These are phyloP conservation scores for Lactifluus pinguis DNA, from an alignment of 768 basidiomycete genomes.

Conservation along the genomic window DNA sequence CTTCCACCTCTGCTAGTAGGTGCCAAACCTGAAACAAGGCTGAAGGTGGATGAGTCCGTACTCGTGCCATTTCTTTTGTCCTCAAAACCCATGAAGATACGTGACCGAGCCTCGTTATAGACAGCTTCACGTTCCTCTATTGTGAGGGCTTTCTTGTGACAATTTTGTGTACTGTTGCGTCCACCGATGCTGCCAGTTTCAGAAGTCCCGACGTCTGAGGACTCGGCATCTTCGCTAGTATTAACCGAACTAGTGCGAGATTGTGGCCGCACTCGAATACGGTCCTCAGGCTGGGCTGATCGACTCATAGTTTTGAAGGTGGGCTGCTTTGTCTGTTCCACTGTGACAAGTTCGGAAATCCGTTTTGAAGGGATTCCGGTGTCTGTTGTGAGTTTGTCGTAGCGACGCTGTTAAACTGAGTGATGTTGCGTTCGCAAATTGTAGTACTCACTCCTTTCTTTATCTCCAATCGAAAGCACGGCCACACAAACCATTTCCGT, in stretches of 20 bases:
- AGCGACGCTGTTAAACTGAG: neutral
- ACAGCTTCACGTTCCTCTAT: slow-evolving; percentile 83
- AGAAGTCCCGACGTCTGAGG: slow-evolving; percentile 72
- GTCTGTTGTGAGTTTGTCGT: neutral
- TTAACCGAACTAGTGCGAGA: slow-evolving; percentile 68
- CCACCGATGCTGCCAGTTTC: slow-evolving; percentile 71
- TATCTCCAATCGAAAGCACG: neutral
- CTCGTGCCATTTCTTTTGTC: slow-evolving; percentile 68
- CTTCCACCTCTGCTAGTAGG: slow-evolving; percentile 44
- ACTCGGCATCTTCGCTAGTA: slow-evolving; percentile 67
- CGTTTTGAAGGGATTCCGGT: slow-evolving; percentile 41
- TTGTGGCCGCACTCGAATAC: slow-evolving; percentile 44
- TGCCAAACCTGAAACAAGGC: slow-evolving; percentile 60
- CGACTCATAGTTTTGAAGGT: slow-evolving; percentile 86
- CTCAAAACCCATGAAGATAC: slow-evolving; percentile 80
- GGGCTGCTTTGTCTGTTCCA: slow-evolving; percentile 59
- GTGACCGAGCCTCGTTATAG: slow-evolving; percentile 78
- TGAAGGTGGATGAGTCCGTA: slow-evolving; percentile 67
- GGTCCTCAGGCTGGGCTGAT: slow-evolving; percentile 41
- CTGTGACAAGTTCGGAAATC: slow-evolving; percentile 69
- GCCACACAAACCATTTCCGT: neutral
- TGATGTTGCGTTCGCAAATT: too few relatives aligned
- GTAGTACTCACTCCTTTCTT: neutral
- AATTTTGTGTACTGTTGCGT: slow-evolving; percentile 46
- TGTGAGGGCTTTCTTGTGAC: slow-evolving; percentile 63